These are phyloP conservation scores for Teratosphaeria destructans DNA, from an alignment of 2,329 filamentous ascomycete genomes.

Conservation along the genomic window DNA sequence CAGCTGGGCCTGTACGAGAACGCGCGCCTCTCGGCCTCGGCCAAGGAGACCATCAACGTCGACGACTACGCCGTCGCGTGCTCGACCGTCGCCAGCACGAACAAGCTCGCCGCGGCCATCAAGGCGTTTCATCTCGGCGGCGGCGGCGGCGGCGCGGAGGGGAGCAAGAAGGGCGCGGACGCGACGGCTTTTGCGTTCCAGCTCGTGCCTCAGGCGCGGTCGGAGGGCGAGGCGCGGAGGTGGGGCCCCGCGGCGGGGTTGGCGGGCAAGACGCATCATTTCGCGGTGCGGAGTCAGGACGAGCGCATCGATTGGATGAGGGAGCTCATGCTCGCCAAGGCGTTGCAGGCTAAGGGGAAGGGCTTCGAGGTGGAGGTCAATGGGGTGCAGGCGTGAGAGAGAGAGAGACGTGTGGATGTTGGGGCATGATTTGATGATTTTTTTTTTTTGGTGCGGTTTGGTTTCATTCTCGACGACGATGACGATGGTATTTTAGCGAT, in stretches of 20 bases:
- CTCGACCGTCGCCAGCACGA: constrained; percentile 61
- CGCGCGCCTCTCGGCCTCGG: constrained; percentile 45
- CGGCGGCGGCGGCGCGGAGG: constrained; percentile 33
- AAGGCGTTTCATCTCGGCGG: constrained; percentile 59
- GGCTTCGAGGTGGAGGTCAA: constrained; percentile 77
- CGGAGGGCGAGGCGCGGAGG: constrained; percentile 28
- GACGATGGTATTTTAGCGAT: no score
- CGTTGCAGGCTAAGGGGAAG: constrained; percentile 70
- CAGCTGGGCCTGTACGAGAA: constrained; percentile 56
- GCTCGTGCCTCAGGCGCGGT: constrained; percentile 57
- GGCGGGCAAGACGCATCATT: constrained; percentile 75
- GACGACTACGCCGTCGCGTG: constrained; percentile 84
- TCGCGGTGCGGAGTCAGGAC: constrained; percentile 76
- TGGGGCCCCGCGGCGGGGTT: neutral
- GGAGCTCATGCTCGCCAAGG: constrained; percentile 84
- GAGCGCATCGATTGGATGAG: constrained; percentile 97
- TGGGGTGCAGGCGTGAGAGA: constrained; percentile 32
- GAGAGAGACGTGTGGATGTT: neutral
- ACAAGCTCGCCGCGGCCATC: constrained; percentile 79
- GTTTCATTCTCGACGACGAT: neutral
- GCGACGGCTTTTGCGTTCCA: constrained; percentile 66
- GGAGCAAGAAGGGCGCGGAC: constrained; percentile 41
- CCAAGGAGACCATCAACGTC: constrained; percentile 72
- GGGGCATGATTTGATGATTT: neutral
- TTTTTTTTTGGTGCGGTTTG: neutral